Percentiles rank a stretch among this genome's conserved stretches.
phyloP scores from a whole-genome alignment of 164 flowering plant species.

The Aristolochia californica region DNA sequence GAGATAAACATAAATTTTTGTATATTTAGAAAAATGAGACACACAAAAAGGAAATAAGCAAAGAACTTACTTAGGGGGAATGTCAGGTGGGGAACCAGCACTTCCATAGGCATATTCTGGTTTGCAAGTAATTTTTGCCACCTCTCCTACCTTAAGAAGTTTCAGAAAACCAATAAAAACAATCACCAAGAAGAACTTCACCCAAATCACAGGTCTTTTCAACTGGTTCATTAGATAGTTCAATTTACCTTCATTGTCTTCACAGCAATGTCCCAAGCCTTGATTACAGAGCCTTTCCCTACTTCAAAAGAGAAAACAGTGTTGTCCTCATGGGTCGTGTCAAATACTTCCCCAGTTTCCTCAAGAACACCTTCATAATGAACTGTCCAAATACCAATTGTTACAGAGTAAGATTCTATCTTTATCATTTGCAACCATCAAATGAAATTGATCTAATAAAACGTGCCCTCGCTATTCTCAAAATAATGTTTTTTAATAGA shows the following conservation, averaged over 20 bases:
- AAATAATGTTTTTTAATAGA: too few species aligned
- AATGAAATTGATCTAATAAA: not conserved
- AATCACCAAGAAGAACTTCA: not conserved
- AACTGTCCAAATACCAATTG: constrained; percentile 28
- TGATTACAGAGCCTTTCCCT: constrained; percentile 73
- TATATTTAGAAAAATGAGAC: too few species aligned
- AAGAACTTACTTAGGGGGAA: constrained; percentile 68
- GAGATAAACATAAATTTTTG: not conserved
- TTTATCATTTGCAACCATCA: not conserved
- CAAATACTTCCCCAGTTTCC: constrained; percentile 83
- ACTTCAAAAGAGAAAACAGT: constrained; percentile 80
- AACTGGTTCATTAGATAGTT: not conserved
- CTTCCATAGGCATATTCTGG: constrained; percentile 95
- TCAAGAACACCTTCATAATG: constrained; percentile 92
- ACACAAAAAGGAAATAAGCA: not conserved
- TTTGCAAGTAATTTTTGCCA: constrained; percentile 81
- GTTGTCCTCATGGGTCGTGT: constrained; percentile 85
- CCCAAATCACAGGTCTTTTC: not conserved
- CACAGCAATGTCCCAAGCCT: constrained; percentile 90
- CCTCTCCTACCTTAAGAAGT: constrained; percentile 67
- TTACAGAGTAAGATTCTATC: not conserved
- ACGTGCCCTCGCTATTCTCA: too few species aligned
- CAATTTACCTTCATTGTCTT: constrained; percentile 78
- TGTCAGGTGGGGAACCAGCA: constrained; percentile 95
- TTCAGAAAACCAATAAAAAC: not conserved